Conservation (phyloP, 345 rosid species). For the Cardiospermum halicacabum region DNA sequence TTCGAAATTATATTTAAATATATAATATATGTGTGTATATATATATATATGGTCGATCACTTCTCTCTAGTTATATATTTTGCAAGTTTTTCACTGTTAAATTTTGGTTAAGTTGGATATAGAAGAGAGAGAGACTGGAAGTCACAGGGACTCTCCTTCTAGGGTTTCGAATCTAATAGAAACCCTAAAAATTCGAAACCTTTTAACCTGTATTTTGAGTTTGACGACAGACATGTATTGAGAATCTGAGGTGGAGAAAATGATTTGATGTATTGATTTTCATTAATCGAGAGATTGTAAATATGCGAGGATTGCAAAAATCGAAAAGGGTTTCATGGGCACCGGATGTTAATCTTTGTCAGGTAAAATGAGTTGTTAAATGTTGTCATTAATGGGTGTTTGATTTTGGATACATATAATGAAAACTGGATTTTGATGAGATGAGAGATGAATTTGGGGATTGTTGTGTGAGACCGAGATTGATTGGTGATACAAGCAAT, state of each 20-base stretch:
- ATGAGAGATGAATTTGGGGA: background rate
- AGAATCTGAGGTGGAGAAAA: slow-evolving; percentile 29
- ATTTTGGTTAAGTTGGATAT: slow-evolving; percentile 7
- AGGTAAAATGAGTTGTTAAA: slow-evolving; percentile 66
- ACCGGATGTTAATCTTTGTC: slow-evolving; percentile 90
- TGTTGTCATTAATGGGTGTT: slow-evolving; percentile 6
- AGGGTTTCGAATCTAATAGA: slow-evolving; percentile 21
- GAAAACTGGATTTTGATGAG: background rate
- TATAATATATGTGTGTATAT: background rate
- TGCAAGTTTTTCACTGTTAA: background rate
- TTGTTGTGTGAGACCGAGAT: background rate
- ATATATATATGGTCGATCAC: background rate
- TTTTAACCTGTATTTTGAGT: background rate
- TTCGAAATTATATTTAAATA: background rate
- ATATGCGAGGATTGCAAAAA: slow-evolving; percentile 75
- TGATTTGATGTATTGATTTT: slow-evolving; percentile 2
- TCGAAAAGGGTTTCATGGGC: slow-evolving; percentile 92
- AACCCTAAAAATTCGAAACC: slow-evolving; percentile 5
- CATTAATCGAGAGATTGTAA: slow-evolving; percentile 30
- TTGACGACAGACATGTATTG: slow-evolving; percentile 3
- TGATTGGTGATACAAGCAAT: background rate
- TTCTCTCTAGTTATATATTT: slow-evolving; percentile 3
- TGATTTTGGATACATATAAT: background rate
- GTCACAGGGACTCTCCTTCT: slow-evolving; percentile 3
- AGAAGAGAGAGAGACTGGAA: background rate